These are phyloP conservation scores for Cystobasidium ongulense DNA, from an alignment of 768 basidiomycete species.

Conservation along the genomic window DNA sequence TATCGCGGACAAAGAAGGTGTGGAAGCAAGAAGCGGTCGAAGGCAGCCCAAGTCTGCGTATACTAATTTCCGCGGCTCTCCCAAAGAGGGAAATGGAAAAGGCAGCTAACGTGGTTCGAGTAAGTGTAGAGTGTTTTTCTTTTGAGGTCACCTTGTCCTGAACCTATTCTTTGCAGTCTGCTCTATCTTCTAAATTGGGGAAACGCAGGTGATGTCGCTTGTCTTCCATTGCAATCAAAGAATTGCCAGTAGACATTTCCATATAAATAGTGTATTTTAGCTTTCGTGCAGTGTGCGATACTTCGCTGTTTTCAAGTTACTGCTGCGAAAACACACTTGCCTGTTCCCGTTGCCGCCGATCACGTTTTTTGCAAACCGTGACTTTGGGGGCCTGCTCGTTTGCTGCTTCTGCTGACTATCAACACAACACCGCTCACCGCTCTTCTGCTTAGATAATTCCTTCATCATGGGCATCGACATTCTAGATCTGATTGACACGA, in stretches of 20 bases:
- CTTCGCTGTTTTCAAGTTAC: background rate
- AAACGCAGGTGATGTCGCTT: background rate
- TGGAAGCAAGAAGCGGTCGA: conserved; percentile 67
- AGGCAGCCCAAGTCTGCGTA: conserved; percentile 69
- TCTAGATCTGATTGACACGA: conserved; percentile 38
- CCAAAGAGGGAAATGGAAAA: conserved; percentile 88
- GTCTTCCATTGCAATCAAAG: background rate
- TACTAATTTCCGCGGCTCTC: conserved; percentile 70
- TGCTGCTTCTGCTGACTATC: too few species aligned
- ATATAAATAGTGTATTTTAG: background rate
- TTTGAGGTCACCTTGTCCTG: too few species aligned
- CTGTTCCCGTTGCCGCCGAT: background rate
- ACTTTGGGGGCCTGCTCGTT: too few species aligned
- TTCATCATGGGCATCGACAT: conserved; percentile 41
- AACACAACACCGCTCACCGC: background rate
- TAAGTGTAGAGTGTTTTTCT: too few species aligned
- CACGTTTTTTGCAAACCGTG: background rate
- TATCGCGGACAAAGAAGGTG: conserved; percentile 69
- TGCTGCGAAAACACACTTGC: background rate
- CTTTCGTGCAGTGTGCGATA: background rate
- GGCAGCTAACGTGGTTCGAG: conserved; percentile 64
- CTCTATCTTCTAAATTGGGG: background rate
- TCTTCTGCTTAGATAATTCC: background rate
- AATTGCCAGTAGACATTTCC: background rate
- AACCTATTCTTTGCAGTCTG: background rate